Conservation (phyloP, 1,139 yeast species). For the Geotrichum candidum region DNA sequence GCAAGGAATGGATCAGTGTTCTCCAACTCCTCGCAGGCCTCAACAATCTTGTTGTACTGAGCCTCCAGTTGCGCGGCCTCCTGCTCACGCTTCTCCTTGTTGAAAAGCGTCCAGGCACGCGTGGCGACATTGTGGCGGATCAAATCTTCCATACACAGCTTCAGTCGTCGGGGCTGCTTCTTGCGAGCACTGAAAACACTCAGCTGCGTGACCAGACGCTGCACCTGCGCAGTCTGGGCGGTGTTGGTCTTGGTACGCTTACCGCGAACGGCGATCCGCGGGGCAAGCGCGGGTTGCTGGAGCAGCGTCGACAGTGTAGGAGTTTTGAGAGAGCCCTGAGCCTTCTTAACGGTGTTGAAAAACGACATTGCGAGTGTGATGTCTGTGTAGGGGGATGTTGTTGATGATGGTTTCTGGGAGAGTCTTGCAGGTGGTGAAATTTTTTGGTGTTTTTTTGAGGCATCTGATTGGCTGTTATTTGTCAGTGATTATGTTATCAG, state of each 20-base stretch:
- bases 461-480: background rate
- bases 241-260: slow-evolving; percentile 39
- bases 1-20: slow-evolving; percentile 44
- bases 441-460: background rate
- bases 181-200: slow-evolving; percentile 81
- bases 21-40: slow-evolving; percentile 72
- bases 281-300: background rate
- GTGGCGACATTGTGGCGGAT: slow-evolving; percentile 78
- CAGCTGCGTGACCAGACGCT: slow-evolving; percentile 49
- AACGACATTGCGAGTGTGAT: slow-evolving; percentile 6
- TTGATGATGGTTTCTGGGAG: background rate
- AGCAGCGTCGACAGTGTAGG: background rate
- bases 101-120: slow-evolving; percentile 72
- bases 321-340: slow-evolving; percentile 1
- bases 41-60: slow-evolving; percentile 62
- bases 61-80: slow-evolving; percentile 46
- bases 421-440: background rate
- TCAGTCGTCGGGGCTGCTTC: slow-evolving; percentile 78
- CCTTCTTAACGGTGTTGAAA: background rate
- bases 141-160: slow-evolving; percentile 72
- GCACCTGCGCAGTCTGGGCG: slow-evolving; percentile 52
- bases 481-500: background rate
- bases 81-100: slow-evolving; percentile 43
- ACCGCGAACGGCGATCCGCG: slow-evolving; percentile 32
- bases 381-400: background rate